phyloP scores from a whole-genome alignment of 805 yeast species.

The Candida palmyrensis region DNA sequence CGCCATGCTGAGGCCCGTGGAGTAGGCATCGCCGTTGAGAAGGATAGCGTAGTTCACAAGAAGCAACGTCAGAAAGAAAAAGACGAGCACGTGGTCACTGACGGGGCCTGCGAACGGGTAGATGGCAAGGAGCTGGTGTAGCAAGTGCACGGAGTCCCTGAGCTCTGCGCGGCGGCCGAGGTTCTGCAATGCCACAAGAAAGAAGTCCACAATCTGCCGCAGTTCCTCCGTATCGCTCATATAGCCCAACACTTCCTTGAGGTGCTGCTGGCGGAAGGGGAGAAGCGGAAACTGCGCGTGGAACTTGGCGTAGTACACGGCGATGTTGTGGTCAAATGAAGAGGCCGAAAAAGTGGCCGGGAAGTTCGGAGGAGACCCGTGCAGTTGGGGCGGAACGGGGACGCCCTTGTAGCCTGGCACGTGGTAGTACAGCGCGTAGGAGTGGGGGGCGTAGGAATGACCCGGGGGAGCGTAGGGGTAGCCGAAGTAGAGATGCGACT shows the following conservation, averaged over 20 bases:
- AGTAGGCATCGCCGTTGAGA: slow-evolving; percentile 55
- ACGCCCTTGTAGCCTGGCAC: slow-evolving; percentile 1
- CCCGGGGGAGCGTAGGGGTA: background rate
- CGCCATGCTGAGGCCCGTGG: slow-evolving; percentile 50
- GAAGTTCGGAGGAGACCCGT: slow-evolving; percentile 7
- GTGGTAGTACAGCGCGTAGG: slow-evolving; percentile 3
- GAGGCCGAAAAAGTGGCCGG: slow-evolving; percentile 11
- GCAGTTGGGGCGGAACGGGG: slow-evolving; percentile 5
- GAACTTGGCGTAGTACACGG: slow-evolving; percentile 37
- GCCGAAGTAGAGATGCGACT: slow-evolving; percentile 1
- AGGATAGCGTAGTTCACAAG: slow-evolving; percentile 51
- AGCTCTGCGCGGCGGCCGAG: no score
- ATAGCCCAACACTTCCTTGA: slow-evolving; percentile 17
- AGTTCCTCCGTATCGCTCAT: slow-evolving; percentile 22
- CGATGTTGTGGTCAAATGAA: slow-evolving; percentile 28
- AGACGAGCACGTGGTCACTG: slow-evolving; percentile 20
- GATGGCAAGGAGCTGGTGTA: slow-evolving; percentile 28
- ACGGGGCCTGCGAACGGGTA: slow-evolving; percentile 28
- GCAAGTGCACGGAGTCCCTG: slow-evolving; percentile 26
- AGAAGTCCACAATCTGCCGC: slow-evolving; percentile 32
- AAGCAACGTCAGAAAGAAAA: slow-evolving; percentile 26
- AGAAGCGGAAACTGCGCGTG: slow-evolving; percentile 44
- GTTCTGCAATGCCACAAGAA: slow-evolving; percentile 32
- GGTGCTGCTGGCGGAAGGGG: slow-evolving; percentile 25
- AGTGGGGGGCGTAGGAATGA: slow-evolving; percentile 3